Evolutionary conservation across 805 yeast species (phyloP), one percentile per base, ranked within the genome.

Genomic region (Ogataea sp.): DNA sequence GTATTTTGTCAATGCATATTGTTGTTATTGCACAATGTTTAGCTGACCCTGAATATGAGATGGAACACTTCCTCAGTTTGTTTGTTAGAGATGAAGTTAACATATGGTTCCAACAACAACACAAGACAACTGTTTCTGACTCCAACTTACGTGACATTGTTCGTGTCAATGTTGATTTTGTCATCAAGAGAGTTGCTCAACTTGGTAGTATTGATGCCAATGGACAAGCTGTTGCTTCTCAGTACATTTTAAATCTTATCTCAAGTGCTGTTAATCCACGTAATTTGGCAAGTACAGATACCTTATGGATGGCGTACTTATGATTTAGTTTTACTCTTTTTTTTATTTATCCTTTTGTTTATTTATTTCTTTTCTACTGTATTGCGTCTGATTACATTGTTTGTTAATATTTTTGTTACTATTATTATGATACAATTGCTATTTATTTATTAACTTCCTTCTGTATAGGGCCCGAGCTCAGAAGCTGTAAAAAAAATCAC

Each of bases 221-320:
- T 21, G 83, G 89, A 3, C 87, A 84, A 44, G 77, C 83, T 1
- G 81, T 83, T 28, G 84, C 95, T 9, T 85, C 95, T 28, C 97
- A 90, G 59, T 80, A 85, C 44, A 84, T 88, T 26, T 71, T 93
- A 48, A 97, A 93, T 52, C 73, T 90, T 54, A 86, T 93, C 38
- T 82, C 95, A 5, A 88, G 86, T 53, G 97, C 98, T 6, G 97
- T 89, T 14, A 90, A 89, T 55, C 97, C 97, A 27, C 76, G 95
- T 51, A 86, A 87, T 52, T 65, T 93, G 50, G 97, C 97, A 14
- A 78, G 86, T 39, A 82, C 95, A 6, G 98, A 93, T 51, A 79
- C 88, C 14, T 70, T 85, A 47, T 93, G 96, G 88, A 86, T 93
- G 96, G 93, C 98, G 1, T 93, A 87, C 65, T 76, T 88, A 50